Evolutionary conservation across 1,284 basidiomycete species (phyloP), one percentile per base, ranked within the genome.

Genomic region (Microbotryum intermedium): DNA sequence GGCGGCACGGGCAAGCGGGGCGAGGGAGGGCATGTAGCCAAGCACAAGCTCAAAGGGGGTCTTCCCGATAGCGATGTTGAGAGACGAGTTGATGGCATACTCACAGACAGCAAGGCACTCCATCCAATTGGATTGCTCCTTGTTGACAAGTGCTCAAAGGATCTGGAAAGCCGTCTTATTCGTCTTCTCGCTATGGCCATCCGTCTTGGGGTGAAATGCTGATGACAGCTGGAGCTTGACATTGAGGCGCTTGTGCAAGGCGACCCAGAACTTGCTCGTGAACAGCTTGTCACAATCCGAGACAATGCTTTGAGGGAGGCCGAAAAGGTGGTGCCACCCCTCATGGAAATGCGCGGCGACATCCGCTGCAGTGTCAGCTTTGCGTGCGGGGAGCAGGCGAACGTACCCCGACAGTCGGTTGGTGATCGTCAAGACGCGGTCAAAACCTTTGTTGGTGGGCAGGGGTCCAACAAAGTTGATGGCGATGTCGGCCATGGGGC

Each of bases 191-290:
- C 64, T 65, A n/a, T 54, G 53, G 1, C 64, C 59, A 50, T 69
- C 66, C 4, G 71, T 77, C 57, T 81, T 68, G 0, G 79, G 79
- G 56, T 81, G 79, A 53, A 76, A 81, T 0, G 76, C 66, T 2
- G 75, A 76, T 0, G 76, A 80, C 74, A 81, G 74, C 3, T 66
- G 61, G 39, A 47, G 51, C 44, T 49, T 67, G 8, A 67, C 50
- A 11, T 66, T 72, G 0, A 64, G 55, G 8, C 68, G 54, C 20
- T 28, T 25, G 47, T 71, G 63, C 1, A 73, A 60, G 0, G 57
- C 49, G 0, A 57, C 44, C 73, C 73, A 74, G 52, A 74, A 72
- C 11, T 30, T 18, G 3, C 66, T 65, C 0, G 63, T 59, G 53
- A 71, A 74, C 1, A 70, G 59, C 20, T 68, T 67, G 50, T 73